phyloP scores from a whole-genome alignment of 768 basidiomycete species.

The Tylopilus plumbeoviolaceoides region DNA sequence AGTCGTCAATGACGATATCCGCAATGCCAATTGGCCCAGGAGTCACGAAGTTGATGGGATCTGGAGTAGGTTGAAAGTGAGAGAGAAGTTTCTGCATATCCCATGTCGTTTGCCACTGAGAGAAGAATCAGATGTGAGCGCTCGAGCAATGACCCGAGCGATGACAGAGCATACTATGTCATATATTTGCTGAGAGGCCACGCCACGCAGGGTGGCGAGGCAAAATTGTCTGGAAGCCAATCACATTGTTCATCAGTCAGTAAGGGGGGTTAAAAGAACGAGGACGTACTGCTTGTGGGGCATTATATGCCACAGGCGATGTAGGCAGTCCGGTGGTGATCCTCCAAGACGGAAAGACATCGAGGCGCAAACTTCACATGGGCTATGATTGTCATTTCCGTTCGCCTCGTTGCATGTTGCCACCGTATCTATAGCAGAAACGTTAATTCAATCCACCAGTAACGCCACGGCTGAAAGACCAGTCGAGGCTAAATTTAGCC shows the following conservation, averaged over 20 bases:
- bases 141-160: background rate
- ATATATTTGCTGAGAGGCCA: constrained; percentile 48
- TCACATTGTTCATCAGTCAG: constrained; percentile 8
- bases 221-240: constrained; percentile 13
- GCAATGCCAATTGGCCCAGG: constrained; percentile 56
- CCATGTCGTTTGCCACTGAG: constrained; percentile 51
- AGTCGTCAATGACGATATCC: constrained; percentile 60
- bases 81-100: constrained; percentile 28
- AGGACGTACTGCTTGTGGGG: background rate
- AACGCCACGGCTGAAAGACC: background rate
- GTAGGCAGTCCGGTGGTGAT: constrained; percentile 3
- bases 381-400: background rate
- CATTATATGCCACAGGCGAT: constrained; percentile 17
- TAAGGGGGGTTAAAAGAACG: constrained; percentile 3
- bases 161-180: constrained; percentile 40
- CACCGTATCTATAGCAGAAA: background rate
- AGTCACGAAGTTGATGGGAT: constrained; percentile 29
- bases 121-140: background rate
- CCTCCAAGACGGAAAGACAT: background rate
- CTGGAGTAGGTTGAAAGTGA: constrained; percentile 28
- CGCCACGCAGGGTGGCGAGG: constrained; percentile 20
- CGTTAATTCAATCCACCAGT: background rate
- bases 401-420: background rate
- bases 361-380: background rate
- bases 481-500: background rate